Base-by-base conservation (phyloP, 108 stramenopile genomes). In the Heterococcus sp. region DNA sequence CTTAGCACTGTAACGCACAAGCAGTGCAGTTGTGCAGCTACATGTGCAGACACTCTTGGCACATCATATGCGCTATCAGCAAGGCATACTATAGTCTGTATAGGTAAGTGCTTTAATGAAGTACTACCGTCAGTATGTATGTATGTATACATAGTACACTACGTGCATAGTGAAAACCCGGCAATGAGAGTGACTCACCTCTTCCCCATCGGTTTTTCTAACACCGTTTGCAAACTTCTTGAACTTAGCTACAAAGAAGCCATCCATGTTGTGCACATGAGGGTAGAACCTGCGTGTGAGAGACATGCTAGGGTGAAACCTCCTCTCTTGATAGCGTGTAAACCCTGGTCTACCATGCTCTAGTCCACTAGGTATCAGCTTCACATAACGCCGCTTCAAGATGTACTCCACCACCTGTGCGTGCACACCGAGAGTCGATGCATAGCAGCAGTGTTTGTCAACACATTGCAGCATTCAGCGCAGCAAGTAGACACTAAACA, bases 221-320 rank as follows among this genome's bases (percentile, higher is more conserved):
- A 40, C 67, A 8, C 84, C 92, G 36, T 91, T 85, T 29, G 88
- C 90, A 11, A 96, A 70, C 87, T 98, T 98, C 71, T 93, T 88
- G 73, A 99, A 92, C 88, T 98, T 98, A 26, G 93, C 93, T 65
- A 99, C 96, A 81, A 92, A 99, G 85, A 99, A 99, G 27, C 99
- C 99, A 85, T 99, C 99, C 97, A 99, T 98, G 89, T 99, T 99
- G 91, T 99, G 99, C 36, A 96, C 96, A 82, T 99, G 99, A 32
- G 99, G 99, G 85, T 98, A 98, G 83, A 99, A 98, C 38, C 99
- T 88, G 58, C 95, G 66, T 14, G 97, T 94, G 35, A 94, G 83
- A 4, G 92, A 87, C 79, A 99, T 36, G 39, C 93, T 94, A 32
- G 97, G 97, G 88, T 99, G 99, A 90, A 97, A 99, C 69, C 97